These are phyloP conservation scores for Astrothelium macrocarpum DNA, from an alignment of 495 filamentous ascomycete species.

Conservation along the genomic window DNA sequence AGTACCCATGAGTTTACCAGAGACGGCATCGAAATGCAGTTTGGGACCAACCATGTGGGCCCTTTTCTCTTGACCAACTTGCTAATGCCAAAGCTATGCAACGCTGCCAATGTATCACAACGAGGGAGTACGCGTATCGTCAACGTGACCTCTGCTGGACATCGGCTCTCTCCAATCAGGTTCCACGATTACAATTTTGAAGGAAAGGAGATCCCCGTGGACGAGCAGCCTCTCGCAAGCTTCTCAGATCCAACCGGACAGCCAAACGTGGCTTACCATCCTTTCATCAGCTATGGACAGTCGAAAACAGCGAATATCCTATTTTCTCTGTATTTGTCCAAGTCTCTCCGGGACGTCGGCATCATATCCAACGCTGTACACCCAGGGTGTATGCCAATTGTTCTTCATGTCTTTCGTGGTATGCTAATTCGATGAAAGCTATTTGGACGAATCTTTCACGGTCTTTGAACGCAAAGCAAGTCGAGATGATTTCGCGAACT, in stretches of 20 bases:
- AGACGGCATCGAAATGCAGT: slow-evolving; percentile 32
- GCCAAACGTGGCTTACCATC: slow-evolving; percentile 8
- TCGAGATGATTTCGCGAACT: slow-evolving; percentile 14
- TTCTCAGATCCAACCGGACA: slow-evolving; percentile 3
- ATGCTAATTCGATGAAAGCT: slow-evolving; percentile 20
- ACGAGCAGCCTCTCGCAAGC: slow-evolving; percentile 9
- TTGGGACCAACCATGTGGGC: slow-evolving; percentile 27
- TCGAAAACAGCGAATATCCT: slow-evolving; percentile 31
- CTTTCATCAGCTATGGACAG: slow-evolving; percentile 24
- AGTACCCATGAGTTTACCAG: slow-evolving; percentile 24
- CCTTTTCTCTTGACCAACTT: slow-evolving; percentile 28
- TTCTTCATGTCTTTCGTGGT: neutral
- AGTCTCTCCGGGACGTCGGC: slow-evolving; percentile 24
- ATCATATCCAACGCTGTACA: slow-evolving; percentile 30
- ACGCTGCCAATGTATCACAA: slow-evolving; percentile 25
- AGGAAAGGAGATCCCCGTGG: slow-evolving; percentile 12
- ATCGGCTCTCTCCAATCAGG: slow-evolving; percentile 25
- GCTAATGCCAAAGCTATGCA: slow-evolving; percentile 38
- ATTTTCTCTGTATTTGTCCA: slow-evolving; percentile 20
- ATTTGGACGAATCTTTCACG: slow-evolving; percentile 29
- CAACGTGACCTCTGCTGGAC: slow-evolving; percentile 36
- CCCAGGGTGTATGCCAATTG: slow-evolving; percentile 22
- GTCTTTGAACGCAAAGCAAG: slow-evolving; percentile 10
- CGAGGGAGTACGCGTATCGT: slow-evolving; percentile 30
- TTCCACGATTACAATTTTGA: slow-evolving; percentile 40